phyloP scores from a whole-genome alignment of 495 filamentous ascomycete genomes.

The Cercophora newfieldiana region DNA sequence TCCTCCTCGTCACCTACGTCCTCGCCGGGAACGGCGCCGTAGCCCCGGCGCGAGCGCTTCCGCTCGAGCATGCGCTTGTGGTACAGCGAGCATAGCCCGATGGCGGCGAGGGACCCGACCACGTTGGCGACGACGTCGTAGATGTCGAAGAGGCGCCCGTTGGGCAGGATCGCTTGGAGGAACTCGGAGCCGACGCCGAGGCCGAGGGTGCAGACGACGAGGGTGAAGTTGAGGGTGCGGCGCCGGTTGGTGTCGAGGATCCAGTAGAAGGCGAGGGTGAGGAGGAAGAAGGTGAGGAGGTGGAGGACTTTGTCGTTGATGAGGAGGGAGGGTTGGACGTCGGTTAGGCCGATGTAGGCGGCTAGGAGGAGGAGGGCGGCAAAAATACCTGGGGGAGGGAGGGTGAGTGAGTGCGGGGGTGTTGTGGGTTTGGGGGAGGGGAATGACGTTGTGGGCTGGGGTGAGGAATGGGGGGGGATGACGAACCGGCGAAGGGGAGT shows the following conservation, averaged over 20 bases:
- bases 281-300: conserved; percentile 81
- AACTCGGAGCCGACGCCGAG: conserved; percentile 85
- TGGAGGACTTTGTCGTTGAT: conserved; percentile 91
- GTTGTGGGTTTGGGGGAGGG: conserved; percentile 4
- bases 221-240: conserved; percentile 77
- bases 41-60: conserved; percentile 71
- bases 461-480: neutral
- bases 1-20: conserved; percentile 53
- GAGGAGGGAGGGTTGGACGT: conserved; percentile 52
- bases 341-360: conserved; percentile 73
- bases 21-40: conserved; percentile 58
- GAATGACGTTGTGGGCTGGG: neutral
- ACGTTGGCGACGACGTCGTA: conserved; percentile 88
- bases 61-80: conserved; percentile 94
- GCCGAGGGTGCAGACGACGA: conserved; percentile 72
- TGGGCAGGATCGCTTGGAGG: conserved; percentile 77
- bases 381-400: conserved; percentile 63
- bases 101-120: conserved; percentile 67
- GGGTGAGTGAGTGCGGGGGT: conserved; percentile 1
- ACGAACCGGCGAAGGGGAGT: conserved; percentile 70
- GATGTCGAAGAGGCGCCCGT: conserved; percentile 77
- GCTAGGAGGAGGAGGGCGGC: conserved; percentile 71
- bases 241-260: conserved; percentile 86
- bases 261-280: conserved; percentile 95
- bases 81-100: conserved; percentile 82